These are phyloP conservation scores for Podila clonocystis DNA, from an alignment of 192 early-diverging fungal species.

Conservation along the genomic window DNA sequence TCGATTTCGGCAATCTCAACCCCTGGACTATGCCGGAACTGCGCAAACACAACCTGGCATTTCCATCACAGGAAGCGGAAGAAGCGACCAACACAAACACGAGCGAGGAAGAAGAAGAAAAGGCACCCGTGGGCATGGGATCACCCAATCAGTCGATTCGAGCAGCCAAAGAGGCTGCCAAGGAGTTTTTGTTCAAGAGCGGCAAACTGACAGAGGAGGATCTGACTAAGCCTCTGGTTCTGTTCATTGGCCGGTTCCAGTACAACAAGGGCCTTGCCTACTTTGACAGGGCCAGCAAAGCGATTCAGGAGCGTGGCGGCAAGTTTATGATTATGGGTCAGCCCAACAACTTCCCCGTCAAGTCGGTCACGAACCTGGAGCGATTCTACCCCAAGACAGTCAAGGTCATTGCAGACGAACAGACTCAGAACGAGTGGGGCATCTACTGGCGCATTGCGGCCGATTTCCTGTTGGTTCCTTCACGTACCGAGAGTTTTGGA, in stretches of 20 bases:
- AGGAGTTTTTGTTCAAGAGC: slow-evolving; percentile 54
- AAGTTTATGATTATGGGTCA: slow-evolving; percentile 66
- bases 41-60: slow-evolving; percentile 37
- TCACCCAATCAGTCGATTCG: slow-evolving; percentile 24
- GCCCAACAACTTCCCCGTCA: slow-evolving; percentile 59
- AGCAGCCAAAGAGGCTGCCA: slow-evolving; percentile 58
- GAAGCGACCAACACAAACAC: slow-evolving; percentile 5
- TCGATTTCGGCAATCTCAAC: slow-evolving; percentile 59
- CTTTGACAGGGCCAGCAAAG: slow-evolving; percentile 45
- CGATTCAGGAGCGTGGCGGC: slow-evolving; percentile 50
- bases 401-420: slow-evolving; percentile 41
- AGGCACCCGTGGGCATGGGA: background rate
- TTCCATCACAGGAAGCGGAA: slow-evolving; percentile 46
- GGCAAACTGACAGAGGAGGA: slow-evolving; percentile 50
- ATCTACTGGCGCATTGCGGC: slow-evolving; percentile 61
- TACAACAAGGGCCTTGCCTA: slow-evolving; percentile 66
- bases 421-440: slow-evolving; percentile 58
- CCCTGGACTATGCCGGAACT: slow-evolving; percentile 57
- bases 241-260: slow-evolving; percentile 67
- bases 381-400: slow-evolving; percentile 52
- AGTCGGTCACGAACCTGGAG: slow-evolving; percentile 46
- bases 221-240: slow-evolving; percentile 49
- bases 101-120: background rate
- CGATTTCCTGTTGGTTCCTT: slow-evolving; percentile 63
- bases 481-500: slow-evolving; percentile 64